Conservation (phyloP, 805 yeast species). For the Metschnikowia koreensis region DNA sequence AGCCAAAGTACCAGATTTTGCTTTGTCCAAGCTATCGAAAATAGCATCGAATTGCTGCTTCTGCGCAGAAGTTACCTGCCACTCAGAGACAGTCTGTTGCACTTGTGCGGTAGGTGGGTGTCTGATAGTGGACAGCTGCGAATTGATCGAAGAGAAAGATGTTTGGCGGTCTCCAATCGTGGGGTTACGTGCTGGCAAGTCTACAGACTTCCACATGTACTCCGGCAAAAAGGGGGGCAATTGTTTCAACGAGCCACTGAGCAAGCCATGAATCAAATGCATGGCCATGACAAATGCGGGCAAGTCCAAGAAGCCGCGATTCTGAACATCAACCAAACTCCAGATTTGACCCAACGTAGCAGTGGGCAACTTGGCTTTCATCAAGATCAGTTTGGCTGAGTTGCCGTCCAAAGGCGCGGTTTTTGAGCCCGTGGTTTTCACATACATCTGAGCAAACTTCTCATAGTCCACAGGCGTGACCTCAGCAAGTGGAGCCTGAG, state of each 20-base stretch:
- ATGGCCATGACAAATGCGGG: slow-evolving; percentile 87
- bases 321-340: slow-evolving; percentile 78
- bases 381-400: slow-evolving; percentile 80
- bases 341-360: slow-evolving; percentile 80
- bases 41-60: slow-evolving; percentile 75
- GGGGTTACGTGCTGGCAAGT: slow-evolving; percentile 31
- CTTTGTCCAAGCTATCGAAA: slow-evolving; percentile 74
- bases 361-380: slow-evolving; percentile 84
- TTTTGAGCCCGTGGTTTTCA: slow-evolving; percentile 58
- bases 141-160: slow-evolving; percentile 30
- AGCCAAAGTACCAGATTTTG: slow-evolving; percentile 57
- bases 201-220: slow-evolving; percentile 38
- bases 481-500: slow-evolving; percentile 26
- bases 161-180: slow-evolving; percentile 25
- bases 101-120: slow-evolving; percentile 18
- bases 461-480: slow-evolving; percentile 57
- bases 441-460: slow-evolving; percentile 69
- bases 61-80: slow-evolving; percentile 69
- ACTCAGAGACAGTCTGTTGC: slow-evolving; percentile 37
- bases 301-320: slow-evolving; percentile 67
- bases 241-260: slow-evolving; percentile 61
- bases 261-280: slow-evolving; percentile 85
- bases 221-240: slow-evolving; percentile 48
- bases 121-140: slow-evolving; percentile 37
- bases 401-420: slow-evolving; percentile 63